phyloP scores from a whole-genome alignment of 164 flowering plant genomes.

The Amborella trichopoda region DNA sequence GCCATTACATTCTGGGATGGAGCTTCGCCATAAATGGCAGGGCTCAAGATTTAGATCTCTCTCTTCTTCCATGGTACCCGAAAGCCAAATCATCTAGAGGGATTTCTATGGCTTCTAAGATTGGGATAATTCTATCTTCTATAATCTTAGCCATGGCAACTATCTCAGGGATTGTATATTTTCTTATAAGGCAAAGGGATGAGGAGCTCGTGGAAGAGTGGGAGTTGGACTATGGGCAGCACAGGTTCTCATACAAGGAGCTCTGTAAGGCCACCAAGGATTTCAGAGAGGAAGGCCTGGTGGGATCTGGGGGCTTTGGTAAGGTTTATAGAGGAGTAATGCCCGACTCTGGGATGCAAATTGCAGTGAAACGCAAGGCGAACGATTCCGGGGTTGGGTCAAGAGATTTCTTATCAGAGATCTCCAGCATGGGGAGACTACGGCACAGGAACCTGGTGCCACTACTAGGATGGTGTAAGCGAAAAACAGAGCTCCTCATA shows the following conservation, averaged over 20 bases:
- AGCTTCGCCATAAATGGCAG: constrained; percentile 39
- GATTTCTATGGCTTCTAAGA: no score
- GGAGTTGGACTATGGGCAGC: constrained; percentile 50
- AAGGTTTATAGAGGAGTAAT: constrained; percentile 43
- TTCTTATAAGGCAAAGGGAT: constrained; percentile 16
- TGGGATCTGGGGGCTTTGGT: constrained; percentile 57
- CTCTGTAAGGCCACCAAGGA: constrained; percentile 40
- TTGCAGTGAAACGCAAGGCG: constrained; percentile 51
- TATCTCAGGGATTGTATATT: no score
- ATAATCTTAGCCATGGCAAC: no score
- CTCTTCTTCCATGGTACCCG: constrained; percentile 34
- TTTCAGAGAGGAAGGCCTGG: constrained; percentile 34
- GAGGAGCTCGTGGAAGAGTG: constrained; percentile 36
- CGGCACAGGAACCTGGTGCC: constrained; percentile 60
- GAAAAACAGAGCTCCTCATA: constrained; percentile 19
- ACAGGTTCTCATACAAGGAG: constrained; percentile 37
- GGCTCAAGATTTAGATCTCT: constrained; percentile 23
- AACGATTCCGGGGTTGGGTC: constrained; percentile 52
- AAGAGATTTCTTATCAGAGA: constrained; percentile 45
- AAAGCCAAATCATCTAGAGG: constrained; percentile 16
- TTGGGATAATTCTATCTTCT: no score
- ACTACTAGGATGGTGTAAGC: constrained; percentile 9
- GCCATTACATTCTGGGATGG: constrained; percentile 55
- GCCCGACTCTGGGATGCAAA: constrained; percentile 19
- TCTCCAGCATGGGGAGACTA: constrained; percentile 46